A percentile compares a stretch with the other conserved stretches of the same genome.
These are phyloP conservation scores for Closterium sp. DNA, from an alignment of 139 green algal species.

Conservation along the genomic window DNA sequence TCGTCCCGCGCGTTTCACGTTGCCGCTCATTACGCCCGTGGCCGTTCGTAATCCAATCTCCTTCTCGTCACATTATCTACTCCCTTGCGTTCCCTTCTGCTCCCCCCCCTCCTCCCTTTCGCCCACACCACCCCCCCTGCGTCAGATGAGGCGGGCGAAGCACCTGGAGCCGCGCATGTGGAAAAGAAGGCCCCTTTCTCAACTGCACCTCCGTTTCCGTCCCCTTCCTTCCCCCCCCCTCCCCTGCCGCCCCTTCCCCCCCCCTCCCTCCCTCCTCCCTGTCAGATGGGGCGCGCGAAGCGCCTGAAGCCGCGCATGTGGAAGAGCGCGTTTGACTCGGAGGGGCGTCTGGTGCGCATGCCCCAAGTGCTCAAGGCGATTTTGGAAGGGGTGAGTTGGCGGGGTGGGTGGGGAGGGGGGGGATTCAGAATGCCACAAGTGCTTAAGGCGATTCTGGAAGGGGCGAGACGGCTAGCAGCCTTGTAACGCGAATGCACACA, in stretches of 20 bases:
- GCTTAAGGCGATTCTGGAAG: neutral
- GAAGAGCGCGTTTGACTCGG: constrained; percentile 14
- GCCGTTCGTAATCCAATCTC: neutral
- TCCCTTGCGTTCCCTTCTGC: neutral
- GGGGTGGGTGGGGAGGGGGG: too few species aligned
- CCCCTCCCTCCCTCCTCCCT: neutral
- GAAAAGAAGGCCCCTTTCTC: neutral
- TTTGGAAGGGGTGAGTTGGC: constrained; percentile 9
- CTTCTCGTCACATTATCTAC: too few species aligned
- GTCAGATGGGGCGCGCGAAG: neutral
- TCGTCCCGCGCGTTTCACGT: neutral
- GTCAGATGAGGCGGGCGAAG: neutral
- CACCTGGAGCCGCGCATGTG: constrained; percentile 14
- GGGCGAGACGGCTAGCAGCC: neutral
- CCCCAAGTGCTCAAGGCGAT: constrained; percentile 1
- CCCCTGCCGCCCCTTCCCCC: neutral
- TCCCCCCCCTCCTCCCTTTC: neutral
- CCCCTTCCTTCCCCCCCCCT: neutral
- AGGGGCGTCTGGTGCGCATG: constrained; percentile 3
- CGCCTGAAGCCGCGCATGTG: constrained; percentile 13
- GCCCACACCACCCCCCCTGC: neutral
- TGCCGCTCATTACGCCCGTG: neutral
- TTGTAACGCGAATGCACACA: neutral
- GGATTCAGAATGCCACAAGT: constrained; percentile 4
- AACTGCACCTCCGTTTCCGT: neutral